Percentiles rank a stretch among this genome's conserved stretches.
phyloP scores from a whole-genome alignment of 306 rosid genomes.

The Amphicarpaea edgeworthii region DNA sequence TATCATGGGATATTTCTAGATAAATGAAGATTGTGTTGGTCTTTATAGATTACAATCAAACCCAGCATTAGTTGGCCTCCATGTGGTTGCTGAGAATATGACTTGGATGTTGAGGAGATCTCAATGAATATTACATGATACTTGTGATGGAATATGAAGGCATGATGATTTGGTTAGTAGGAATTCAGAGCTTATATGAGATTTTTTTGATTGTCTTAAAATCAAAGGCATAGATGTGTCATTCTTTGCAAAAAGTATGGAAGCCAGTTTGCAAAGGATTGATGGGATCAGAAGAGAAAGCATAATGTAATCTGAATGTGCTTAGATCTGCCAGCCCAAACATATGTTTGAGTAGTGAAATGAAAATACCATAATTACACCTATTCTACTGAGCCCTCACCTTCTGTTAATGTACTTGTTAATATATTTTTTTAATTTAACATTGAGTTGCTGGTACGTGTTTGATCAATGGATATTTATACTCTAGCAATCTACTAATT shows the following conservation, averaged over 20 bases:
- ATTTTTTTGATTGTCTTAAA: not conserved
- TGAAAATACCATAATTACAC: slow-evolving; percentile 9
- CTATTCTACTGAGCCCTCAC: slow-evolving; percentile 4
- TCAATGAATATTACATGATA: not conserved
- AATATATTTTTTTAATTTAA: slow-evolving; percentile 4
- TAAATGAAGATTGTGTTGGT: too few relatives aligned
- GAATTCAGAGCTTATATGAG: slow-evolving; percentile 24
- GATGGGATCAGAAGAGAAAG: too few relatives aligned
- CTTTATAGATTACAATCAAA: too few relatives aligned
- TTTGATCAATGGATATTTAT: slow-evolving; percentile 38
- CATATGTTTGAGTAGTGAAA: not conserved
- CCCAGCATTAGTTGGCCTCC: too few relatives aligned
- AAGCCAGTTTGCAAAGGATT: too few relatives aligned
- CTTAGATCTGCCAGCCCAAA: slow-evolving; percentile 14
- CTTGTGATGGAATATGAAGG: slow-evolving; percentile 29
- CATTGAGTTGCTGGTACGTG: slow-evolving; percentile 11
- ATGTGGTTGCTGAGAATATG: too few relatives aligned
- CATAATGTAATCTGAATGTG: slow-evolving; percentile 20
- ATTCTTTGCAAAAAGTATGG: too few relatives aligned
- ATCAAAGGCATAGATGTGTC: too few relatives aligned
- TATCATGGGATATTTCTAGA: too few relatives aligned
- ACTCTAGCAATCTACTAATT: slow-evolving; percentile 37
- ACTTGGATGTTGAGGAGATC: too few relatives aligned
- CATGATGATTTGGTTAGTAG: slow-evolving; percentile 35
- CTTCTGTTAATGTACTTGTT: slow-evolving; percentile 19